phyloP scores from a whole-genome alignment of 2,329 filamentous ascomycete genomes.

The Epichloe scottii region DNA sequence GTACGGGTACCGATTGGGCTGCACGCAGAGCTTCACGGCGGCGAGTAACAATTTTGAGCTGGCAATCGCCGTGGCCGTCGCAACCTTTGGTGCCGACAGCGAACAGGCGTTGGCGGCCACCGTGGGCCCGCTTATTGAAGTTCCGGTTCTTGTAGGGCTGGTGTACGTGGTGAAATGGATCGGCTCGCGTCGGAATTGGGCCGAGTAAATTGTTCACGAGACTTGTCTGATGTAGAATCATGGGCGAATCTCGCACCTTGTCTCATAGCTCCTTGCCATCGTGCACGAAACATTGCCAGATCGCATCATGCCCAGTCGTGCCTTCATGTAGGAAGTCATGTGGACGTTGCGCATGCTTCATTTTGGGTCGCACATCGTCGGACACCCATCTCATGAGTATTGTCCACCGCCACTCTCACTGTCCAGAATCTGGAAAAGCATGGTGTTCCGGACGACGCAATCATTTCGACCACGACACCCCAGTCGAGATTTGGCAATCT shows the following conservation, averaged over 20 bases:
- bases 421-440: slow-evolving; percentile 23
- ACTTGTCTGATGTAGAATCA: neutral
- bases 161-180: slow-evolving; percentile 48
- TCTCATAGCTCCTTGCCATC: too few species aligned
- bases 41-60: slow-evolving; percentile 91
- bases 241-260: too few species aligned
- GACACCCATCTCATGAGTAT: slow-evolving; percentile 2
- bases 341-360: too few species aligned
- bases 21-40: slow-evolving; percentile 77
- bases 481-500: slow-evolving; percentile 15
- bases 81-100: slow-evolving; percentile 64
- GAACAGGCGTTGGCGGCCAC: slow-evolving; percentile 73
- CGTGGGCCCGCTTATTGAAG: slow-evolving; percentile 76
- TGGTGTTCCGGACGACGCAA: slow-evolving; percentile 22
- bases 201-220: neutral
- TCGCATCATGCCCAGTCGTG: neutral
- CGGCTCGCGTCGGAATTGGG: slow-evolving; percentile 4
- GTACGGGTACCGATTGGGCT: slow-evolving; percentile 57
- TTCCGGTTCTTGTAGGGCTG: slow-evolving; percentile 64
- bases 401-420: slow-evolving; percentile 1
- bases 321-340: neutral
- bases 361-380: neutral
- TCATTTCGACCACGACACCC: slow-evolving; percentile 17
- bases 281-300: too few species aligned
- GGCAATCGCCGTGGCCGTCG: slow-evolving; percentile 77